Evolutionary conservation across 1,284 basidiomycete genomes (phyloP), one percentile per base, ranked within the genome.

Genomic region (Sporisorium sorghi): DNA sequence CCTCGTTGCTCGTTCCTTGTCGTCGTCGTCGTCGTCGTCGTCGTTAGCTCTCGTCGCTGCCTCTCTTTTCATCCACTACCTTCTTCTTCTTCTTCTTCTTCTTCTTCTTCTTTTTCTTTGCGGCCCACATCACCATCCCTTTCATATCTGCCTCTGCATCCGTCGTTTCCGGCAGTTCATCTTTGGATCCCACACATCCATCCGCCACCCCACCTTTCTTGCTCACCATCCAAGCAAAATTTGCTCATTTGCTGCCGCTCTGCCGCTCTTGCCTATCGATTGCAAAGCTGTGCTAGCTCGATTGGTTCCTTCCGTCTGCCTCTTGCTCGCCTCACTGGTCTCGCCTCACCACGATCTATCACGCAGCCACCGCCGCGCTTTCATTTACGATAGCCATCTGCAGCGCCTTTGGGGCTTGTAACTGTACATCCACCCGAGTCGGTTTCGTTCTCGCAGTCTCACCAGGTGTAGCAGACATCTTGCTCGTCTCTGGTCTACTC

Each of bases 21-120:
- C 23, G 43, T 44, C 19, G 43, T 30, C 46, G n/a, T 47, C 15
- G 28, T 47, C 28, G 26, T 47, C 46, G 24, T 30, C 26, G 26
- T 17, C 42, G 5, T 43, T 17, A n/a, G n/a, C 23, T 26, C n/a
- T 5, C 33, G 33, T 12, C 33, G 33, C 24, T 44, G 5, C n/a
- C n/a, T n/a, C n/a, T n/a, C n/a, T n/a, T n/a, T n/a, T n/a, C n/a
- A n/a, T n/a, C n/a, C n/a, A n/a, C n/a, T n/a, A n/a, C n/a, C n/a
- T n/a, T n/a, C n/a, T n/a, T n/a, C n/a, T n/a, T n/a, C 12, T 46
- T 26, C 24, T 26, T 10, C 26, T 46, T 30, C 44, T n/a, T 30
- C 7, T 28, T n/a, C 24, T 15, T 19, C 28, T 26, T 28, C 9
- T 19, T 46, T 19, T 15, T 47, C 5, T 23, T 44, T 6, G 17